Percentiles rank a stretch among this genome's conserved stretches.
phyloP scores from a whole-genome alignment of 73 alveolate species.

The Paramecium caudatum region DNA sequence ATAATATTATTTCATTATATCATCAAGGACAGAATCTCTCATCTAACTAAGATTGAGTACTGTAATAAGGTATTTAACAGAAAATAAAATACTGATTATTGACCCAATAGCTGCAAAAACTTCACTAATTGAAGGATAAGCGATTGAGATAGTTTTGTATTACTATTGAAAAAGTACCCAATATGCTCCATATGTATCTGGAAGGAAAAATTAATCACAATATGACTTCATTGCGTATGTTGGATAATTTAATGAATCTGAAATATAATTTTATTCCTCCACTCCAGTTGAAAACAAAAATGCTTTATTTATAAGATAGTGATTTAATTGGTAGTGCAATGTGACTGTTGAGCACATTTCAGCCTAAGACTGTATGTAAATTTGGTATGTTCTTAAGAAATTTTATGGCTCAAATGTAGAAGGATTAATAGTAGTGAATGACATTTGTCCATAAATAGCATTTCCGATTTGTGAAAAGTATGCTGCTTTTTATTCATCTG shows the following conservation, averaged over 20 bases:
- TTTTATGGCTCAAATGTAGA: neutral
- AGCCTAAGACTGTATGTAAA: neutral
- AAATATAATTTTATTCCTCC: neutral
- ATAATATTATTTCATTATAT: neutral
- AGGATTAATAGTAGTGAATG: neutral
- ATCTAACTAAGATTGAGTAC: neutral
- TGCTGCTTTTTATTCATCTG: neutral
- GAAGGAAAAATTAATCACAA: neutral
- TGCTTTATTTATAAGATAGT: neutral
- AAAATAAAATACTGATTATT: neutral
- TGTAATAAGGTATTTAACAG: neutral
- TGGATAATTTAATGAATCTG: neutral
- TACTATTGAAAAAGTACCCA: neutral
- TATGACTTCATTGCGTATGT: neutral
- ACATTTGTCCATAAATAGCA: neutral
- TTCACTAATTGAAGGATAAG: neutral
- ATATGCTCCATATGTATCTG: neutral
- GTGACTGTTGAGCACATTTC: neutral
- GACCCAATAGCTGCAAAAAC: constrained; percentile 27
- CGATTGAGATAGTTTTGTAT: neutral
- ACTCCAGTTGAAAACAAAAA: constrained; percentile 1
- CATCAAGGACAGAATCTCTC: neutral
- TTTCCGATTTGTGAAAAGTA: neutral
- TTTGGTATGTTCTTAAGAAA: neutral
- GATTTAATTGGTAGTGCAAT: neutral